Evolutionary conservation across 805 yeast genomes (phyloP), one percentile per base, ranked within the genome.

Genomic region (Saccharomycopsis schoenii): DNA sequence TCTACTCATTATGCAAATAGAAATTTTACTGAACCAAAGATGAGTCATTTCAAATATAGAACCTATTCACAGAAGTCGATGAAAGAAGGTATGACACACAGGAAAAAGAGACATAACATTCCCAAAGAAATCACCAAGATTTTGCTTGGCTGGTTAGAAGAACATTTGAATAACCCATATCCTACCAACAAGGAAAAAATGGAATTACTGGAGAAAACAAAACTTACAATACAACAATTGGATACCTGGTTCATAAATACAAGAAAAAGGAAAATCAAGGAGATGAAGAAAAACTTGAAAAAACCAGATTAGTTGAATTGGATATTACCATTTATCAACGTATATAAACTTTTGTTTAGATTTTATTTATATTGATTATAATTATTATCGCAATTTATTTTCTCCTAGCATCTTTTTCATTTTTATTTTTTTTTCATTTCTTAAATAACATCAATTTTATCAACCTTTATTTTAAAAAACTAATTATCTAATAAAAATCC

Each of bases 241-340:
- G 81, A 88, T 65, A 89, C 89, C 69, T 89, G 96, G 96, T 89
- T 89, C 68, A 89, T 89, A 68, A 89, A 89, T 70, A 96, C 93
- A 19, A 80, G 96, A 67, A 77, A 96, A 67, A 77, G 96, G 66
- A 83, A 87, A 69, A 80, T 83, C 58, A 81, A 79, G 68, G 67
- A 71, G 54, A 72, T 82, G 63, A 77, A 80, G 66, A 80, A 80
- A 64, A 65, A 47, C n/a, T 21, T 47, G n/a, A 47, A 47, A 24
- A 21, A 47, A 12, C 52, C 24, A 9, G 4, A 47, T 6, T 47
- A 47, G n/a, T 5, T 12, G 14, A 24, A 1, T 21, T 15, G 12
- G 8, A 47, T 21, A 47, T 21, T 10, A 19, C 2, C 21, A 24
- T 37, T 5, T 37, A 37, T 37, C 4, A 2, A 37, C 15, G 15